Conservation (phyloP, 768 basidiomycete species). For the Amanita polypyramis region DNA sequence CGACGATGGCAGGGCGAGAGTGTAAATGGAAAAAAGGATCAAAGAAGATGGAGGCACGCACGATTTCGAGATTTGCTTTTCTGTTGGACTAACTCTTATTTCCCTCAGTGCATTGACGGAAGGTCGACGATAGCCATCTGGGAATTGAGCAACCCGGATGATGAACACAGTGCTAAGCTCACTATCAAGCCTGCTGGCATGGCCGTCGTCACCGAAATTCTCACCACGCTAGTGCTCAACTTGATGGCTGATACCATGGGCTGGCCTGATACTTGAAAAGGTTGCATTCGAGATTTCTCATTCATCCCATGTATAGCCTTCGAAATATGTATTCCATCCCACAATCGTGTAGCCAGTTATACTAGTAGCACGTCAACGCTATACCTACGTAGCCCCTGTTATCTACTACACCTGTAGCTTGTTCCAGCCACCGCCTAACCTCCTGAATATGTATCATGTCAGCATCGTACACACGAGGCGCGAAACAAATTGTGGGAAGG, state of each 20-base stretch:
- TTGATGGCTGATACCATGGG: slow-evolving; percentile 53
- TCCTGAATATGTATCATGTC: too few relatives aligned
- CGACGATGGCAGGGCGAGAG: slow-evolving; percentile 53
- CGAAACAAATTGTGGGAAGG: too few relatives aligned
- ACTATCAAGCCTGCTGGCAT: slow-evolving; percentile 50
- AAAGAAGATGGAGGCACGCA: slow-evolving; percentile 54
- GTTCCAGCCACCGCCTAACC: too few relatives aligned
- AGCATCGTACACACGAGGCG: too few relatives aligned
- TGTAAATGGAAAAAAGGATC: slow-evolving; percentile 61
- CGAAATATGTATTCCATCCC: too few relatives aligned
- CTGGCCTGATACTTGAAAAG: slow-evolving; percentile 27
- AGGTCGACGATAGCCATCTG: slow-evolving; percentile 48
- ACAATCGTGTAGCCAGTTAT: too few relatives aligned
- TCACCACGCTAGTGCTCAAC: slow-evolving; percentile 66
- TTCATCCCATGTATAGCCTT: too few relatives aligned
- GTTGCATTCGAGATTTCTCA: too few relatives aligned
- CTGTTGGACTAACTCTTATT: not conserved
- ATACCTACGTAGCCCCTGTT: too few relatives aligned
- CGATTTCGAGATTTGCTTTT: not conserved
- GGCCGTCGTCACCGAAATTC: slow-evolving; percentile 60
- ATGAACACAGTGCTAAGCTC: slow-evolving; percentile 49
- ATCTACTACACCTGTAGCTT: too few relatives aligned
- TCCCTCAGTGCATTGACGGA: slow-evolving; percentile 50
- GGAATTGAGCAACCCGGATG: slow-evolving; percentile 49
- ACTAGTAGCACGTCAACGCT: too few relatives aligned